These are phyloP conservation scores for Cryptosporidium meleagridis DNA, from an alignment of 169 alveolate species.

Conservation along the genomic window DNA sequence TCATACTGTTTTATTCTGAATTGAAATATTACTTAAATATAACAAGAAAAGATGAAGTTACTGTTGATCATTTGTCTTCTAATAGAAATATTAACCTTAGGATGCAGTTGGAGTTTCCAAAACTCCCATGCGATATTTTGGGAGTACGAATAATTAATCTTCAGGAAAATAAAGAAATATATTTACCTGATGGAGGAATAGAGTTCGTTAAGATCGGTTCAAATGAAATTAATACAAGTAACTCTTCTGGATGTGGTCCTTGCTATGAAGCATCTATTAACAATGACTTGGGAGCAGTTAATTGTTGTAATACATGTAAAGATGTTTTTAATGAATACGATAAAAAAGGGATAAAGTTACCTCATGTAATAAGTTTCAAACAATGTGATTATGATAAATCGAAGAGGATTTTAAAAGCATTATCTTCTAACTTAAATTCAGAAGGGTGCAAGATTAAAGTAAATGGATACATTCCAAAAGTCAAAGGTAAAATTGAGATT, in stretches of 20 bases:
- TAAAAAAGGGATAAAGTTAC: conserved; percentile 25
- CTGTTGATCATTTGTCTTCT: conserved; percentile 43
- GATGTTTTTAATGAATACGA: conserved; percentile 47
- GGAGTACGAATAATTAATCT: conserved; percentile 38
- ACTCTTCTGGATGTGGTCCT: conserved; percentile 32
- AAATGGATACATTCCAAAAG: conserved; percentile 56
- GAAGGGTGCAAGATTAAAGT: conserved; percentile 50
- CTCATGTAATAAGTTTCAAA: conserved; percentile 33
- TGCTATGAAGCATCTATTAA: conserved; percentile 59
- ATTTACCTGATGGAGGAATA: conserved; percentile 31
- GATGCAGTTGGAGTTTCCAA: conserved; percentile 61
- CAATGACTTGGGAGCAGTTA: neutral
- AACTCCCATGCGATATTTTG: conserved; percentile 57
- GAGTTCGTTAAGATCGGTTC: conserved; percentile 8
- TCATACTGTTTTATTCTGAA: conserved; percentile 61
- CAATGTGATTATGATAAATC: conserved; percentile 48
- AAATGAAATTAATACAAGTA: neutral
- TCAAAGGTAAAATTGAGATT: conserved; percentile 53
- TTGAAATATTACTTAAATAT: conserved; percentile 44
- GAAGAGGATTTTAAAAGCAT: neutral
- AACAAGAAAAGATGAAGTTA: conserved; percentile 60
- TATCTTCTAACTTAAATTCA: conserved; percentile 35
- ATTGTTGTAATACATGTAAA: conserved; percentile 59
- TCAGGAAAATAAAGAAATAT: conserved; percentile 57
- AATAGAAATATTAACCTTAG: conserved; percentile 32